Conservation (phyloP, 2,329 filamentous ascomycete genomes). For the Cordyceps militaris region DNA sequence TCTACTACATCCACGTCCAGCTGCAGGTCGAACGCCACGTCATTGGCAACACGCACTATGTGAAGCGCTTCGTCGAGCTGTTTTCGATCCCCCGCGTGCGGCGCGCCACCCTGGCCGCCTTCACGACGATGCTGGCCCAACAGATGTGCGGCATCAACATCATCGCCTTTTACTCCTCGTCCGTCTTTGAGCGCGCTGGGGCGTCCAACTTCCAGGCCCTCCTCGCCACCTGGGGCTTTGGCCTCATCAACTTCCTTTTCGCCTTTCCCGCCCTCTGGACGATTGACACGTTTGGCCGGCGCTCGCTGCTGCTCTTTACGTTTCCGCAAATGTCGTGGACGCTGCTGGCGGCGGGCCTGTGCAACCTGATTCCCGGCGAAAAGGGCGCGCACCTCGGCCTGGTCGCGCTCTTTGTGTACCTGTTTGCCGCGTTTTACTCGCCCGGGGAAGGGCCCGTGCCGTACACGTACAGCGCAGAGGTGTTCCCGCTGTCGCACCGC, state of each 20-base stretch:
- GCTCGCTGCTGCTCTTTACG: constrained; percentile 39
- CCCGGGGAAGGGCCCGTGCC: constrained; percentile 58
- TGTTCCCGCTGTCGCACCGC: constrained; percentile 63
- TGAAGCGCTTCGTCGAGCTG: constrained; percentile 55
- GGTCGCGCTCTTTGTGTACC: constrained; percentile 50
- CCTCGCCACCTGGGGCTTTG: constrained; percentile 52
- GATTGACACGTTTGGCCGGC: constrained; percentile 51
- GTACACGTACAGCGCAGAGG: constrained; percentile 62
- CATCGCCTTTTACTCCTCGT: constrained; percentile 68
- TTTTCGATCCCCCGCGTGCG: constrained; percentile 64
- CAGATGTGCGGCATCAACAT: constrained; percentile 68
- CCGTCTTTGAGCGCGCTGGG: constrained; percentile 52
- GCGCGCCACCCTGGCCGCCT: constrained; percentile 68
- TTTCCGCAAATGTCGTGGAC: constrained; percentile 38
- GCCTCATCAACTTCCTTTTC: constrained; percentile 51
- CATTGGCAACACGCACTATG: constrained; percentile 46
- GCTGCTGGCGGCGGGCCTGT: constrained; percentile 36
- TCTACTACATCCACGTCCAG: constrained; percentile 59
- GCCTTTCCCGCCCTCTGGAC: constrained; percentile 52
- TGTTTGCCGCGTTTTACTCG: constrained; percentile 46
- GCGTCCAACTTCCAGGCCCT: constrained; percentile 49
- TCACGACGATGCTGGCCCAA: constrained; percentile 72
- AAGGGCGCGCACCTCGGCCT: constrained; percentile 32
- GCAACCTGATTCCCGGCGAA: constrained; percentile 41
- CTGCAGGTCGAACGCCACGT: constrained; percentile 52